Evolutionary conservation across 2,329 filamentous ascomycete species (phyloP), one percentile per base, ranked within the genome.

Genomic region (Aspergillus flavus): DNA sequence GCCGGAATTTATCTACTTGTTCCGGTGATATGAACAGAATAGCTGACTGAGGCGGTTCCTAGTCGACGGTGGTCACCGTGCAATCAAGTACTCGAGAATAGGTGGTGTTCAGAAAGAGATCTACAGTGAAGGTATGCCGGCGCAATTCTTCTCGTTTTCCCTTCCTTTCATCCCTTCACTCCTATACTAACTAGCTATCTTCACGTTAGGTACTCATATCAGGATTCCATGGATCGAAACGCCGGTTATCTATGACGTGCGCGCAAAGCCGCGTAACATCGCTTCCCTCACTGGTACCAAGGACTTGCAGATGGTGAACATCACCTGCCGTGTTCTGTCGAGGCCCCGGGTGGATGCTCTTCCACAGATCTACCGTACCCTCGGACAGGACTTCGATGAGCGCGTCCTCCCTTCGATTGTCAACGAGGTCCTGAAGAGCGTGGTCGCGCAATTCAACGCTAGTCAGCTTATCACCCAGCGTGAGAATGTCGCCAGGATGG

Each of bases 261-360:
- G 95, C 82, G 95, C 95, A 64, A 97, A 94, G 85, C 95, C 95
- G 74, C 90, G 95, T 78, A 97, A 96, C 76, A 94, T 99, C 72
- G 91, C 95, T 70, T 98, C 95, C 69, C 87, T 99, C 70, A 99
- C 95, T 64, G 95, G 95, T 72, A 99, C 95, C 76, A 99, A 99
- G 86, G 95, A 99, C 82, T 84, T 99, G 81, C 95, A 99, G 85
- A 99, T 99, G 95, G 95, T 98, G 77, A 99, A 99, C 87, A 98
- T 99, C 78, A 99, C 94, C 76, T 99, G 95, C 82, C 94, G 95
- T 92, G 95, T 99, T 63, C 91, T 99, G 59, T 97, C 94, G 63
- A 86, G 93, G 72, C 95, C 95, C 61, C 89, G 93, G 63, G 84
- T 99, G 74, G 89, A 92, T 69, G 91, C 94, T 36, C 88, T 99